Base-by-base conservation (phyloP, 495 filamentous ascomycete species). In the Aspergillus sclerotiicarbonarius region DNA sequence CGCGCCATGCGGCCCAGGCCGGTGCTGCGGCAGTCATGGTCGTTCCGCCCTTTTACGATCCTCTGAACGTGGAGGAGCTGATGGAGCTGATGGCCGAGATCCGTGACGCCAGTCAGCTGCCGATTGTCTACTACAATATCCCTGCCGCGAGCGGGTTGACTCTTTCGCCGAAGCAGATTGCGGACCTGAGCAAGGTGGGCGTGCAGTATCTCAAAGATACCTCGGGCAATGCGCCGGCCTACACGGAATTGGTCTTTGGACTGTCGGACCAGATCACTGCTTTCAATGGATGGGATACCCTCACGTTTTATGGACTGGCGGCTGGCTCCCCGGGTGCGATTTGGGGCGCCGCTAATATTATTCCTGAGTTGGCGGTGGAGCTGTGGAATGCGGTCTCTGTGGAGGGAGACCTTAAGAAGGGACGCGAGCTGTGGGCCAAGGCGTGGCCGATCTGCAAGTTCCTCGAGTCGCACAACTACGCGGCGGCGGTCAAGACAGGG, bases 21-120 rank as follows among this genome's bases (percentile, higher is more conserved):
- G 73, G 73, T 10, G 73, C 73, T 12, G 60, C 64, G 0, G 67
- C 70, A 1, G 55, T 70, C 12, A 76, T 76, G 73, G 70, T 74
- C 18, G 73, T 76, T 0, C 73, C 73, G 15, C 73, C 73, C 2
- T 76, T 71, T 62, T 76, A 76, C 41, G 71, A 76, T 57, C 59
- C 73, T 0, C 53, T 74, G 12, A 70, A 58, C 39, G 32, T 69
- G 7, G 58, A 66, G 18, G 57, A 76, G 56, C 53, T 76, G 19
- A 65, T 62, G 4, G 71, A 70, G 54, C 48, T 74, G 9, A 56
- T 76, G 37, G 32, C n/a, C 1, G 70, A 70, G 46, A 68, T 75
- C 15, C 66, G 68, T 37, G 50, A 29, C 1, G 60, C 57, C 3
- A 67, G 64, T 5, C 48, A 61, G 12, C 58, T 73, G 10, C 72